Evolutionary conservation across 2,329 filamentous ascomycete genomes (phyloP).

Genomic region (Aspergillus jensenii): DNA sequence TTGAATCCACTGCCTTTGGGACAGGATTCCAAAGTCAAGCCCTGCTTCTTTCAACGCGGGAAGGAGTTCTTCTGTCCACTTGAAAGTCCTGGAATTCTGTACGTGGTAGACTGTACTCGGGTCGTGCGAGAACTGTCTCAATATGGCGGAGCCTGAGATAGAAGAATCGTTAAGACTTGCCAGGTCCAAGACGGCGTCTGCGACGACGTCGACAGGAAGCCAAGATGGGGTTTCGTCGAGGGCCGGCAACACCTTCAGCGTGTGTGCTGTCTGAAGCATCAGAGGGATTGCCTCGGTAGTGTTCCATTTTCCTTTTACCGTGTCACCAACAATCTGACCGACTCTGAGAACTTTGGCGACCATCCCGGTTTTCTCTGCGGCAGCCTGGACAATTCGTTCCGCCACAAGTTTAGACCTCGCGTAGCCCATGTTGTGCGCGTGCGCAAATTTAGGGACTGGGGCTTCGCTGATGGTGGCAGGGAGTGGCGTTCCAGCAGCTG

Average conservation of each 20-base stretch:
- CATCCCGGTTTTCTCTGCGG: constrained; percentile 25
- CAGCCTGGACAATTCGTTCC: constrained; percentile 36
- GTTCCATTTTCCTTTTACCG: constrained; percentile 16
- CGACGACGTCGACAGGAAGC: constrained; percentile 14
- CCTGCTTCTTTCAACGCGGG: constrained; percentile 31
- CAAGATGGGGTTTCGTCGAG: constrained; percentile 15
- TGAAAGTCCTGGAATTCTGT: constrained; percentile 25
- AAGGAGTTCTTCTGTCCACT: constrained; percentile 37
- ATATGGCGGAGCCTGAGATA: neutral
- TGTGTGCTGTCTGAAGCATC: constrained; percentile 47
- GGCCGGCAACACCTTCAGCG: constrained; percentile 9
- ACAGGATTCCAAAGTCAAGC: constrained; percentile 33
- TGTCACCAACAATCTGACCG: constrained; percentile 35
- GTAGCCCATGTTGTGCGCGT: constrained; percentile 47
- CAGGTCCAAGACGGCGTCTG: constrained; percentile 10
- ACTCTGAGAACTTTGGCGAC: constrained; percentile 28
- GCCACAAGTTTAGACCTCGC: constrained; percentile 42
- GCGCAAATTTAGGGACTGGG: constrained; percentile 30
- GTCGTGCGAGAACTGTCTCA: neutral
- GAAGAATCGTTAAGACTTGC: neutral
- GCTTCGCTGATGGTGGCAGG: constrained; percentile 36
- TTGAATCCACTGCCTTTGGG: constrained; percentile 33
- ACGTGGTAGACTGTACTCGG: constrained; percentile 12
- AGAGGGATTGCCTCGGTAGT: constrained; percentile 47
- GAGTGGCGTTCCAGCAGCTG: constrained; percentile 38